These are phyloP conservation scores for Xanthoconium stramineum DNA, from an alignment of 768 basidiomycete species.

Conservation along the genomic window DNA sequence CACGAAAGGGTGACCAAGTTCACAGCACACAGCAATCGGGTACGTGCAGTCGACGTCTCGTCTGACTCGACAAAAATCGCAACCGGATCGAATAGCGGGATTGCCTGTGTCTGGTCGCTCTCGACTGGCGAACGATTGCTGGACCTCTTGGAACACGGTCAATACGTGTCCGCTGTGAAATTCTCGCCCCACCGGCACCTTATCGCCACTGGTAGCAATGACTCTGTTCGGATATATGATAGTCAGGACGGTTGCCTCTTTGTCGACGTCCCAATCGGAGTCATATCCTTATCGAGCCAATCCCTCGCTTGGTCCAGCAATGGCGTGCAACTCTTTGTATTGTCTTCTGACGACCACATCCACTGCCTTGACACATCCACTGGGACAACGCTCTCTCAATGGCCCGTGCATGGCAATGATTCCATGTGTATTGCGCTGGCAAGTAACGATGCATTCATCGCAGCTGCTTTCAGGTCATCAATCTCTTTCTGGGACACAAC, in stretches of 20 bases:
- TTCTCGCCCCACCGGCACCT: conserved; percentile 1
- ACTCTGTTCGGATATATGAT: neutral
- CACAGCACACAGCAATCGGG: neutral
- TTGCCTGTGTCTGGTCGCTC: neutral
- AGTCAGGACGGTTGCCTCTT: neutral
- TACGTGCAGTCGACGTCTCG: neutral
- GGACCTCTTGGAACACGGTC: neutral
- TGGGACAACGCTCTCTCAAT: neutral
- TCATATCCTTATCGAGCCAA: neutral
- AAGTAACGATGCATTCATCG: neutral
- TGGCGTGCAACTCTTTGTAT: neutral
- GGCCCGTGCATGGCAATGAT: neutral
- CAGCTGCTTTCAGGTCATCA: neutral
- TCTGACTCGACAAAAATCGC: neutral
- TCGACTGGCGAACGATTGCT: neutral
- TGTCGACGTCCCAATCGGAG: neutral
- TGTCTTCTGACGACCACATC: neutral
- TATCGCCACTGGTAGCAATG: neutral
- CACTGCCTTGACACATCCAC: neutral
- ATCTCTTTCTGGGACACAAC: neutral
- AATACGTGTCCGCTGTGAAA: neutral
- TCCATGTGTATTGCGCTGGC: neutral
- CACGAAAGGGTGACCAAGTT: neutral
- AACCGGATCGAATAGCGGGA: neutral
- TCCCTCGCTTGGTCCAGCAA: neutral